Percentiles rank a stretch among this genome's conserved stretches.
These are phyloP conservation scores for Brettanomyces custersianus DNA, from an alignment of 805 yeast species.

Conservation along the genomic window DNA sequence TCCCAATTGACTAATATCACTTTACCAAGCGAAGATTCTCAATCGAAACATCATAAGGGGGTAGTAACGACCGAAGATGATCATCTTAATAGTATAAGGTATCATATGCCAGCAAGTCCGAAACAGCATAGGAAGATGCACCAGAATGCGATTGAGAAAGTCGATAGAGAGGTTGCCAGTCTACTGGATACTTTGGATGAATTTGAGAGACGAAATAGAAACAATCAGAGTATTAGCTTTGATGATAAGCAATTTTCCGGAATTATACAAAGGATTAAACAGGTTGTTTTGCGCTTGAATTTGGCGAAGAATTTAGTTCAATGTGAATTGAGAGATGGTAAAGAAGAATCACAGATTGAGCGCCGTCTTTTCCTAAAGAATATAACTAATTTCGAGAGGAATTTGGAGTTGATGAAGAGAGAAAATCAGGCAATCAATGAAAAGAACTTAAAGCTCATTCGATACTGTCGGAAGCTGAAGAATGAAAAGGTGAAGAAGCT, in stretches of 20 bases:
- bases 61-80: not conserved
- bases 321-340: conserved; percentile 18
- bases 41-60: not conserved
- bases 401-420: conserved; percentile 16
- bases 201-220: not conserved
- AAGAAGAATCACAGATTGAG: conserved; percentile 24
- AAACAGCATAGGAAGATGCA: too few species aligned
- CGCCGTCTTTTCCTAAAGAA: conserved; percentile 20
- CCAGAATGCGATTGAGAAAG: too few species aligned
- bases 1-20: not conserved
- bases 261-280: conserved; percentile 10
- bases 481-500: conserved; percentile 20
- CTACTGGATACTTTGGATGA: not conserved
- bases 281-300: conserved; percentile 22
- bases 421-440: conserved; percentile 23
- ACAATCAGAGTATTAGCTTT: too few species aligned
- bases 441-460: conserved; percentile 25
- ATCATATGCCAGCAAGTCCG: too few species aligned
- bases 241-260: too few species aligned
- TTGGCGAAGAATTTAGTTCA: conserved; percentile 23
- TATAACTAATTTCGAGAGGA: conserved; percentile 20
- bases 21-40: not conserved
- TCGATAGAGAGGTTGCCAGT: not conserved
- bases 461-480: conserved; percentile 22
- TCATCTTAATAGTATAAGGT: too few species aligned